Conservation (phyloP, 345 rosid species). For the Citrus glauca region DNA sequence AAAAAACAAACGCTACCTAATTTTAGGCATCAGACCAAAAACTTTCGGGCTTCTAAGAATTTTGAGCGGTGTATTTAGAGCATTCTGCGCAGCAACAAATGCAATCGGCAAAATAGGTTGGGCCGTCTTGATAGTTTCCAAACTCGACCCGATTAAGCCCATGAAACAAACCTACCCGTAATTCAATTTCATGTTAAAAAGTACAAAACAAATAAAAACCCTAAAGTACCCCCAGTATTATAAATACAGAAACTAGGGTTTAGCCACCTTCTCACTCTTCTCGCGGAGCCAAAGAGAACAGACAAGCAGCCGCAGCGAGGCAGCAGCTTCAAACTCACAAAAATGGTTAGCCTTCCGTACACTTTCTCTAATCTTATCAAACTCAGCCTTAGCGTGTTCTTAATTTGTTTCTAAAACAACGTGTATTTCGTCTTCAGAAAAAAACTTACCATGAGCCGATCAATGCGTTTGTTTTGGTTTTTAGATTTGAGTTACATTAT, state of each 20-base stretch:
- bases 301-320: constrained; percentile 3
- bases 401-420: neutral
- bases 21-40: too few relatives aligned
- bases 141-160: neutral
- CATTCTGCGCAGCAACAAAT: neutral
- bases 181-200: neutral
- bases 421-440: neutral
- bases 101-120: neutral
- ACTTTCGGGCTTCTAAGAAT: too few relatives aligned
- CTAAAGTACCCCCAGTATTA: neutral
- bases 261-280: neutral
- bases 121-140: neutral
- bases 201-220: neutral
- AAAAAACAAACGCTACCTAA: too few relatives aligned
- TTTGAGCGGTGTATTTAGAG: too few relatives aligned
- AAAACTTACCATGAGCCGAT: neutral
- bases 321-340: neutral
- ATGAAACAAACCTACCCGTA: neutral
- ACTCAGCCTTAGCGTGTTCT: neutral
- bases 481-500: neutral
- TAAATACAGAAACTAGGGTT: constrained; percentile 11
- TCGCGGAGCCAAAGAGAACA: neutral
- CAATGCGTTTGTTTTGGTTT: neutral
- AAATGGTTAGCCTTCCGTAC: constrained; percentile 1
- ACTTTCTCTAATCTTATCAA: neutral